phyloP scores from a whole-genome alignment of 805 yeast species.

The Wickerhamomyces rabaulensis region DNA sequence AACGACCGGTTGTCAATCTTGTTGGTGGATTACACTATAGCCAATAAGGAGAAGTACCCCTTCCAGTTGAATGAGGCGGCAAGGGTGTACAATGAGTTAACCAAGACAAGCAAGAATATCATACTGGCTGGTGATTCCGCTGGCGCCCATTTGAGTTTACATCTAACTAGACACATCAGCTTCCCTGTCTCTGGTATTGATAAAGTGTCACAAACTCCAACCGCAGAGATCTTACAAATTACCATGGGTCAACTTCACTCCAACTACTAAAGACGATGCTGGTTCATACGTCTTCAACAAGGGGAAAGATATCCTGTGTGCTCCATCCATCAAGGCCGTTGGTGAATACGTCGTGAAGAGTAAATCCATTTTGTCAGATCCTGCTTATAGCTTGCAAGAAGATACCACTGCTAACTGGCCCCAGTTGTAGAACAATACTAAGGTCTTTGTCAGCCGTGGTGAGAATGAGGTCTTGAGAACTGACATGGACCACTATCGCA shows the following conservation, averaged over 20 bases:
- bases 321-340: slow-evolving; percentile 1
- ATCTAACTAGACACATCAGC: slow-evolving; percentile 10
- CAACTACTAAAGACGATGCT: background rate
- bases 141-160: slow-evolving; percentile 25
- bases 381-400: slow-evolving; percentile 3
- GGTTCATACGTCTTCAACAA: background rate
- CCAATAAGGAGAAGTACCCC: slow-evolving; percentile 21
- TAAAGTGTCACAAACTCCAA: background rate
- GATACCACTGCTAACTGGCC: slow-evolving; percentile 9
- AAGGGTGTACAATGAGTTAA: slow-evolving; percentile 14
- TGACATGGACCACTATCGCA: slow-evolving; percentile 2
- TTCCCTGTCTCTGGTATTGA: slow-evolving; percentile 1
- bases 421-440: slow-evolving; percentile 1
- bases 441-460: slow-evolving; percentile 6
- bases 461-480: slow-evolving; percentile 12
- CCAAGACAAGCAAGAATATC: slow-evolving; percentile 13
- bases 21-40: slow-evolving; percentile 24
- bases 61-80: slow-evolving; percentile 22
- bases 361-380: background rate
- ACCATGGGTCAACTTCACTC: slow-evolving; percentile 16
- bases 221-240: slow-evolving; percentile 7
- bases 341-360: slow-evolving; percentile 3
- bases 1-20: slow-evolving; percentile 18
- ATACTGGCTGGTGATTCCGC: slow-evolving; percentile 27
- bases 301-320: background rate